phyloP scores from a whole-genome alignment of 163 green algal genomes.

The Prototheca wickerhamii region DNA sequence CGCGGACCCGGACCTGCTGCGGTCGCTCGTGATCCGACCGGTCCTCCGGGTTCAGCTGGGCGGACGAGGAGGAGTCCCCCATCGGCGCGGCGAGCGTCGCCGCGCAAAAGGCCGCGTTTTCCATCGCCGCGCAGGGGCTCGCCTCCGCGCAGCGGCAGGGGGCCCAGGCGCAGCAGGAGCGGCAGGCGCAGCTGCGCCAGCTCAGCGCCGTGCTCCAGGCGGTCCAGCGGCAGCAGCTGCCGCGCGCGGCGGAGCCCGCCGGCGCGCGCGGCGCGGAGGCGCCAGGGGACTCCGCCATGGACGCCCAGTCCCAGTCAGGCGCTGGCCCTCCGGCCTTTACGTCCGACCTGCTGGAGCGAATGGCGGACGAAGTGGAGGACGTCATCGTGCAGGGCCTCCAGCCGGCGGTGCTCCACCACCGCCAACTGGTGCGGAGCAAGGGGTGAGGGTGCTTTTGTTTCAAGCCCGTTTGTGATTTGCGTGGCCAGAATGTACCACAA shows the following conservation, averaged over 20 bases:
- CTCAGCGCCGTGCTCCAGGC: background rate
- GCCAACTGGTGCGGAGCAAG: conserved; percentile 13
- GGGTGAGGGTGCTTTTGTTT: background rate
- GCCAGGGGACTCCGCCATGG: no score
- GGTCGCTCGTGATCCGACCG: no score
- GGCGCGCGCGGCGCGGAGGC: background rate
- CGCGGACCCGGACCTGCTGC: background rate
- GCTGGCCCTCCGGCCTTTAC: no score
- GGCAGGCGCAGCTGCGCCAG: background rate
- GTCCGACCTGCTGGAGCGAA: background rate
- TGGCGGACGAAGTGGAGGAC: conserved; percentile 4
- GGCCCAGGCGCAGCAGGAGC: background rate
- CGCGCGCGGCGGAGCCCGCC: background rate
- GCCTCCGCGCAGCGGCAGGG: background rate
- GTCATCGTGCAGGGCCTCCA: background rate
- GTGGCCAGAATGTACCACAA: no score
- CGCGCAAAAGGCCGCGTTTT: background rate
- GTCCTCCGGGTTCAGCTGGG: background rate
- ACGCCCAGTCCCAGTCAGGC: no score
- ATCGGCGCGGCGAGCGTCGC: no score
- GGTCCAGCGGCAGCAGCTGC: background rate
- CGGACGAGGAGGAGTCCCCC: background rate
- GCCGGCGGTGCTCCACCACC: conserved; percentile 15
- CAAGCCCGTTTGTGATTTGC: background rate
- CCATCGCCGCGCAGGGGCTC: background rate